Conservation (phyloP, 768 basidiomycete genomes). For the Pisolithus tinctorius region DNA sequence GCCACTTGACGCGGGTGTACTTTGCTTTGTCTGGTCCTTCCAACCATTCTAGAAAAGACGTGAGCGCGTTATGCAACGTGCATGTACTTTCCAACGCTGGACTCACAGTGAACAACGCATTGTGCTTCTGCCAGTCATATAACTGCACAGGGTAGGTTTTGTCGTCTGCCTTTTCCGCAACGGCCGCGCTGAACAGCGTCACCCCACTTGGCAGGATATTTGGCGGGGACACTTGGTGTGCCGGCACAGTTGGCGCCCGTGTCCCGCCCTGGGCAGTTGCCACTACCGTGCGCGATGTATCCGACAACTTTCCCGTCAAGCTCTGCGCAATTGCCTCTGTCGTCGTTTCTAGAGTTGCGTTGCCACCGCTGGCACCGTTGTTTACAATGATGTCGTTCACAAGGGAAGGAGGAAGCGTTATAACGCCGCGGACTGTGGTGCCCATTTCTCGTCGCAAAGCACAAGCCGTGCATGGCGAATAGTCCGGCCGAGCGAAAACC, state of each 20-base stretch:
- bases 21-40: no score
- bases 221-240: not conserved
- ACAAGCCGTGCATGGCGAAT: slow-evolving; percentile 22
- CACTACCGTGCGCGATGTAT: slow-evolving; percentile 8
- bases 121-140: slow-evolving; percentile 18
- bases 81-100: not conserved
- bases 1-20: no score
- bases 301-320: slow-evolving; percentile 12
- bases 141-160: slow-evolving; percentile 12
- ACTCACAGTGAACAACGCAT: slow-evolving; percentile 16
- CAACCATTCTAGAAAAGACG: no score
- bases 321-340: slow-evolving; percentile 9
- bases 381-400: slow-evolving; percentile 16
- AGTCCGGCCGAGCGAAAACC: slow-evolving; percentile 19
- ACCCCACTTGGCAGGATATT: slow-evolving; percentile 16
- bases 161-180: slow-evolving; percentile 14
- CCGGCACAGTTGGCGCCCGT: not conserved
- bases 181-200: slow-evolving; percentile 15
- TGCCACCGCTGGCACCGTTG: not conserved
- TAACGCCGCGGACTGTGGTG: slow-evolving; percentile 19
- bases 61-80: not conserved
- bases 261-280: slow-evolving; percentile 13
- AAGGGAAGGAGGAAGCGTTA: slow-evolving; percentile 15
- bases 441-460: slow-evolving; percentile 10
- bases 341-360: slow-evolving; percentile 9